Evolutionary conservation across 805 yeast species (phyloP).

Genomic region (Candida mattraensis): DNA sequence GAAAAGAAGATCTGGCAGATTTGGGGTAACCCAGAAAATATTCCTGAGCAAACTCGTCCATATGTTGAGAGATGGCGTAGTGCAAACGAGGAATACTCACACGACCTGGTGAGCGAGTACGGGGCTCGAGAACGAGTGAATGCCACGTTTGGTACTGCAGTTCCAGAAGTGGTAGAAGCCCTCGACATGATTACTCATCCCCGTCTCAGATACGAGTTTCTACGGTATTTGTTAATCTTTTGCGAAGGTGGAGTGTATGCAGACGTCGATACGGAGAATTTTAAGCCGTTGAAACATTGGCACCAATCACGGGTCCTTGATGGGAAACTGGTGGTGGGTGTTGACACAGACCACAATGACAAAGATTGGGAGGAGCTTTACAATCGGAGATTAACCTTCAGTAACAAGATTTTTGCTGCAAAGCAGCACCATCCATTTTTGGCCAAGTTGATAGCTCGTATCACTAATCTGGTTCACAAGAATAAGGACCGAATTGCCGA

Average conservation of each 20-base stretch:
- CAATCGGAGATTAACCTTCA: slow-evolving; percentile 22
- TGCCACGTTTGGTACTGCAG: slow-evolving; percentile 6
- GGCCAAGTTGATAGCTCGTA: slow-evolving; percentile 23
- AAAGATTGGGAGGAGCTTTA: slow-evolving; percentile 20
- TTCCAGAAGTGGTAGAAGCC: slow-evolving; percentile 49
- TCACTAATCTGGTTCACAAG: slow-evolving; percentile 16
- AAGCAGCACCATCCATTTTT: slow-evolving; percentile 27
- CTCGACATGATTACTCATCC: slow-evolving; percentile 47
- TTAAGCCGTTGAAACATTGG: slow-evolving; percentile 39
- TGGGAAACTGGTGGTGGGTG: slow-evolving; percentile 21
- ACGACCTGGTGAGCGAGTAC: slow-evolving; percentile 6
- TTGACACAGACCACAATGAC: slow-evolving; percentile 22
- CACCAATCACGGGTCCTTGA: slow-evolving; percentile 11
- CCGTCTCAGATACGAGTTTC: slow-evolving; percentile 48
- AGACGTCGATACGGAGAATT: slow-evolving; percentile 51
- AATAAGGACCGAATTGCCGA: slow-evolving; percentile 5
- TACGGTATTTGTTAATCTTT: slow-evolving; percentile 47
- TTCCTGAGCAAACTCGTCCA: slow-evolving; percentile 6
- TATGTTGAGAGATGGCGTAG: slow-evolving; percentile 15
- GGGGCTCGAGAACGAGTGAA: slow-evolving; percentile 6
- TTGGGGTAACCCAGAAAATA: slow-evolving; percentile 3
- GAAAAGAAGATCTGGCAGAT: slow-evolving; percentile 22
- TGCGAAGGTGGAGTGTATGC: slow-evolving; percentile 56
- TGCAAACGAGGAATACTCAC: slow-evolving; percentile 10
- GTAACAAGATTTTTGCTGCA: slow-evolving; percentile 19